Base-by-base conservation (phyloP, 2,329 filamentous ascomycete species). In the Passalora sequoiae region DNA sequence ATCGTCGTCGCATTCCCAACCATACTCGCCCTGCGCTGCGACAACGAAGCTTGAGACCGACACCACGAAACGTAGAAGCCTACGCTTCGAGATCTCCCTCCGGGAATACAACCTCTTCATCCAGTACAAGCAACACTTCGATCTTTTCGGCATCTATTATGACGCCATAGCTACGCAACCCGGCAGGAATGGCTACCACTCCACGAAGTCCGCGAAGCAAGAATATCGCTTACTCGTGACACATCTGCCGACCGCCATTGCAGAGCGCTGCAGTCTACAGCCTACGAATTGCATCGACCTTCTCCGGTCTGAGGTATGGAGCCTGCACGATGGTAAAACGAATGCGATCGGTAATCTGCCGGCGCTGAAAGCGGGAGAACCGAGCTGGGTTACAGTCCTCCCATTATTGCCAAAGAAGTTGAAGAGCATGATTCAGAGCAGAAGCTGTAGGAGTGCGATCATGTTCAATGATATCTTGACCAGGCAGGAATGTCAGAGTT, bases 381-480 rank as follows among this genome's bases (percentile, higher is more conserved):
- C 16, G n/a, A 38, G 3, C 31, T 48, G 52, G 52, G 25, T 55
- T 9, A 28, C 33, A 12, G 35, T 50, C 6, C 38, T 55, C 4
- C 49, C 52, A 2, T 32, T 43, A 16, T 43, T 53, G 10, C 52
- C 52, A 29, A 13, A 28, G 3, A 43, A 44, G 16, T 24, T 97
- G 9, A 56, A 94, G 3, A 85, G 94, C 21, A 66, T 91, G 59
- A 67, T 91, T 4, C 83, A 88, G 58, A 89, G 84, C 0, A 75
- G 84, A 43, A 80, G 86, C 1, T 92, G 86, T 58, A 74, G 85
- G 40, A 86, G 84, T 25, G 85, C 87, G 2, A 81, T 92, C 60
- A 91, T 89, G 85, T 94, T 94, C 66, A 91, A 91, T 54, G 87
- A 94, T 57, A 59, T 67, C 4, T 66, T 92, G 6, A 72, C 70